Conservation (phyloP, 148 eudicot genomes). For the Suaeda aralocaspica region DNA sequence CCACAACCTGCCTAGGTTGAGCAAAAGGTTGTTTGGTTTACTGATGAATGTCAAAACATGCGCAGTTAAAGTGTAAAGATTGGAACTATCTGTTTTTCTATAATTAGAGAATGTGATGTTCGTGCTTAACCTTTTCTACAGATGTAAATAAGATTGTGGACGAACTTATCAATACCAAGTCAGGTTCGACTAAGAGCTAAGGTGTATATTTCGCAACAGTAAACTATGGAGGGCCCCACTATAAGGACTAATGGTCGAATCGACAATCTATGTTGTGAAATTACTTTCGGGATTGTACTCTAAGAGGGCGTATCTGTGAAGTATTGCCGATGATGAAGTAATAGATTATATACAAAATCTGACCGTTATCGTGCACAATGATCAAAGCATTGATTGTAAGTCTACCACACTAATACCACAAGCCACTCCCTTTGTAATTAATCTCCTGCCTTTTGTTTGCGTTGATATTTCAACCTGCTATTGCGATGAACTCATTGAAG, state of each 20-base stretch:
- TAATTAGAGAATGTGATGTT: background rate
- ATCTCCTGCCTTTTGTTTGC: background rate
- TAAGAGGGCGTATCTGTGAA: conserved; percentile 68
- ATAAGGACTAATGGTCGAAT: background rate
- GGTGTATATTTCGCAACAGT: conserved; percentile 34
- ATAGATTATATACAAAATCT: conserved; percentile 55
- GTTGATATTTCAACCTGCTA: background rate
- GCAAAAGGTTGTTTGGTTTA: background rate
- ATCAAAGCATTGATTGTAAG: background rate
- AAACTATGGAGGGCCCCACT: background rate
- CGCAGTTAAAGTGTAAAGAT: too few relatives aligned
- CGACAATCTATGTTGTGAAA: conserved; percentile 5
- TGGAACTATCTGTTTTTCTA: background rate
- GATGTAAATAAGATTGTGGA: conserved; percentile 74
- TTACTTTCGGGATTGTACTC: conserved; percentile 55
- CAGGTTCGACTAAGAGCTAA: conserved; percentile 80
- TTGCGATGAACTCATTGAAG: background rate
- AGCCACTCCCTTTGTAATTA: background rate
- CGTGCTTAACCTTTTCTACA: conserved; percentile 25
- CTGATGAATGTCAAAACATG: background rate
- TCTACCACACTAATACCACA: background rate
- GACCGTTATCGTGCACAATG: conserved; percentile 35
- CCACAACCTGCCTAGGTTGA: background rate
- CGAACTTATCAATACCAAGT: conserved; percentile 77
- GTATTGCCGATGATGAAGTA: conserved; percentile 69